These are phyloP conservation scores for Verticillium nonalfalfae DNA, from an alignment of 2,329 filamentous ascomycete species.

Conservation along the genomic window DNA sequence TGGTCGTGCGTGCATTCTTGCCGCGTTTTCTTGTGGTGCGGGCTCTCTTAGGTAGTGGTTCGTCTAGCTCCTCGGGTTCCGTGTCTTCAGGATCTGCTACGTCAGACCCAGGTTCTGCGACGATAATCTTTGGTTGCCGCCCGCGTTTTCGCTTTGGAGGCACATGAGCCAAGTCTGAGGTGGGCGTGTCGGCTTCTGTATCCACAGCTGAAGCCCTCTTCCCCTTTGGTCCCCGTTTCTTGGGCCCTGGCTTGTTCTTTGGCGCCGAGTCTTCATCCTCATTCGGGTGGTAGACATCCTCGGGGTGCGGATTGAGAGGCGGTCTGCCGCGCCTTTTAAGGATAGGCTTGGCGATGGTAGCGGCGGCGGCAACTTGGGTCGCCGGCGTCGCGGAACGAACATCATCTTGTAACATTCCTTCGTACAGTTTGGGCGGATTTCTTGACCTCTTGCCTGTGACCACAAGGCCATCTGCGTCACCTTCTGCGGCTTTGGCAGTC, in stretches of 20 bases:
- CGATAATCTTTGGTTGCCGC: conserved; percentile 7
- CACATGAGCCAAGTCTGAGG: conserved; percentile 2
- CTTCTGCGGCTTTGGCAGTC: conserved; percentile 52
- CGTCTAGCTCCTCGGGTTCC: background rate
- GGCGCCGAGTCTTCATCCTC: background rate
- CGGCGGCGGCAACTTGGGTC: background rate
- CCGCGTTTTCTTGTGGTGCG: conserved; percentile 7
- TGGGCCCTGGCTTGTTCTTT: conserved; percentile 4
- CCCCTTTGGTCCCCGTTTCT: conserved; percentile 5
- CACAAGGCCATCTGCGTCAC: conserved; percentile 23
- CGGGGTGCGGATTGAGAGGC: background rate
- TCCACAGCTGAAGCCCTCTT: conserved; percentile 5
- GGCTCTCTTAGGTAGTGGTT: conserved; percentile 7
- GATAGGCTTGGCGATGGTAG: conserved; percentile 4
- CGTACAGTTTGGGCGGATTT: conserved; percentile 43
- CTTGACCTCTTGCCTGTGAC: conserved; percentile 47
- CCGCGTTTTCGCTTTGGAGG: conserved; percentile 11
- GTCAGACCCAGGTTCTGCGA: conserved; percentile 3
- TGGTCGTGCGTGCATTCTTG: background rate
- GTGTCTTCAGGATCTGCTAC: background rate
- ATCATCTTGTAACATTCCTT: conserved; percentile 41
- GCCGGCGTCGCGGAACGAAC: conserved; percentile 47
- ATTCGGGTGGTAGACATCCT: background rate
- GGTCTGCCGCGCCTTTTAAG: conserved; percentile 21
- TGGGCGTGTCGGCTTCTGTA: conserved; percentile 8